Percentiles rank a stretch among this genome's conserved stretches.
Conservation (phyloP, 371 early-diverging fungal genomes). For the Mycotypha africana region DNA sequence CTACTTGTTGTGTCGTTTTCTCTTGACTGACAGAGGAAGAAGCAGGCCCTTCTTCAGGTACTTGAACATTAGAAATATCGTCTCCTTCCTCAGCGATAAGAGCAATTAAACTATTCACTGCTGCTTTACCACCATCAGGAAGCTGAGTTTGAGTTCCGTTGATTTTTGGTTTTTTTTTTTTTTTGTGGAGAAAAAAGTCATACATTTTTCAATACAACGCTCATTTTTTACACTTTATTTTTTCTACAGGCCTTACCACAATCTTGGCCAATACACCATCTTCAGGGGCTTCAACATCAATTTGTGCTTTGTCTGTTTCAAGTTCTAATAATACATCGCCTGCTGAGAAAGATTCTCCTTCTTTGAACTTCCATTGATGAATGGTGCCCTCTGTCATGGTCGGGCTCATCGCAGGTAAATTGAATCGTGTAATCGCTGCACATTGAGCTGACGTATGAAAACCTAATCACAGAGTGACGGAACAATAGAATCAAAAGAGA, state of each 20-base stretch:
- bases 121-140: conserved; percentile 54
- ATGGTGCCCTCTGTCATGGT: conserved; percentile 97
- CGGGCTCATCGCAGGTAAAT: conserved; percentile 95
- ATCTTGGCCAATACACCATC: conserved; percentile 94
- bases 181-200: too few species aligned
- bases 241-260: conserved; percentile 47
- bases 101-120: conserved; percentile 72
- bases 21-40: conserved; percentile 1
- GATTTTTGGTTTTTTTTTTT: conserved; percentile 18
- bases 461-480: conserved; percentile 15
- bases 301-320: conserved; percentile 97
- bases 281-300: conserved; percentile 94
- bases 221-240: too few species aligned
- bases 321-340: conserved; percentile 91
- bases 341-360: conserved; percentile 78
- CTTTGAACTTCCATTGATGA: conserved; percentile 84
- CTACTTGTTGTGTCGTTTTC: conserved; percentile 14
- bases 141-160: conserved; percentile 20
- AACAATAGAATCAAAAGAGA: neutral
- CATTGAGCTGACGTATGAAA: conserved; percentile 57
- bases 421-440: conserved; percentile 63
- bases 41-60: conserved; percentile 54
- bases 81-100: conserved; percentile 88
- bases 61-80: conserved; percentile 72
- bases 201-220: too few species aligned